phyloP scores from a whole-genome alignment of 2,329 filamentous ascomycete species.

The Colletotrichum coccodes region DNA sequence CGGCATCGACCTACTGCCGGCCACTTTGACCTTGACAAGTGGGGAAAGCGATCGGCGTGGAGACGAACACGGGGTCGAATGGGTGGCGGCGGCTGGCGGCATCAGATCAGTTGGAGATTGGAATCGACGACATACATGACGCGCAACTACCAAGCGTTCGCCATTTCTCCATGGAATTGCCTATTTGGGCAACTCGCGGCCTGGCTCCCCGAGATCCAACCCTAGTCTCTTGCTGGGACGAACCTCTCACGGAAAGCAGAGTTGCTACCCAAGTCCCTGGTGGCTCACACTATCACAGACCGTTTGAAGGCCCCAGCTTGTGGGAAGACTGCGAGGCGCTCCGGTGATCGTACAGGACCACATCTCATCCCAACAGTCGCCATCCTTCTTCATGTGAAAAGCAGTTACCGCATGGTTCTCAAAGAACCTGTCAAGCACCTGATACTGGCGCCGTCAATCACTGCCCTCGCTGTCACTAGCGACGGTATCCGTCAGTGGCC shows the following conservation, averaged over 20 bases:
- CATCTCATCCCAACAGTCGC: not conserved
- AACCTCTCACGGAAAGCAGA: not conserved
- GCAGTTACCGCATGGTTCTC: not conserved
- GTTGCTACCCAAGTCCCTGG: not conserved
- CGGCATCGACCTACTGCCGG: not conserved
- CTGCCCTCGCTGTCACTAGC: not conserved
- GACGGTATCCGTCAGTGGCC: not conserved
- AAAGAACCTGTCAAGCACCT: not conserved
- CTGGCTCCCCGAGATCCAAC: not conserved
- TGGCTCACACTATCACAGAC: constrained; percentile 11
- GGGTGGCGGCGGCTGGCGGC: constrained; percentile 14
- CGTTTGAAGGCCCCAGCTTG: not conserved
- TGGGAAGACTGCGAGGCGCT: not conserved
- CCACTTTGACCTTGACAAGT: not conserved
- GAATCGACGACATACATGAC: constrained; percentile 10
- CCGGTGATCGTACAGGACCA: not conserved
- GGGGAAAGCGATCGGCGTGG: constrained; percentile 3
- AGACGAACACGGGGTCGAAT: constrained; percentile 3
- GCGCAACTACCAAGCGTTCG: constrained; percentile 32
- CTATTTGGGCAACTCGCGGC: constrained; percentile 4
- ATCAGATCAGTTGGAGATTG: not conserved
- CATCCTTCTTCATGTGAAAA: not conserved
- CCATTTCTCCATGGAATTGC: constrained; percentile 16
- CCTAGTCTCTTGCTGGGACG: not conserved
- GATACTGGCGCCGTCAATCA: not conserved